Evolutionary conservation across 441 rosid genomes (phyloP).

Genomic region (Populus tomentosa): DNA sequence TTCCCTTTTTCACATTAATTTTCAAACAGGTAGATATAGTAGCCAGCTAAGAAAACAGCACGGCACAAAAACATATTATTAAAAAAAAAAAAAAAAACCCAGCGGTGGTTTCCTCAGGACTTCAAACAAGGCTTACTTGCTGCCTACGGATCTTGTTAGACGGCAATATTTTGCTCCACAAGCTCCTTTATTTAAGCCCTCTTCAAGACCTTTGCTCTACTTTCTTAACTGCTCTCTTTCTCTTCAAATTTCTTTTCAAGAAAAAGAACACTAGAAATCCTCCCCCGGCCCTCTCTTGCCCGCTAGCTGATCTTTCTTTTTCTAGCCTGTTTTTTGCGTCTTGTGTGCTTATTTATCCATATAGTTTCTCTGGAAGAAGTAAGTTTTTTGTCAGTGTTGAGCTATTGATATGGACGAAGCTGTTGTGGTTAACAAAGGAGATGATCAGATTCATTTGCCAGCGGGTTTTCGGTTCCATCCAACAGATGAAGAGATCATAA

Average conservation of each 20-base stretch:
- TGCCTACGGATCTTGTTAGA: conserved; percentile 53
- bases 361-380: neutral
- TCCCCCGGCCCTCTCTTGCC: conserved; percentile 5
- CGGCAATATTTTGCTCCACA: conserved; percentile 13
- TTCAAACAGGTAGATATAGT: conserved; percentile 37
- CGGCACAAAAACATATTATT: neutral
- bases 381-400: neutral
- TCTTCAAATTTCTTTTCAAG: neutral
- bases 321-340: conserved; percentile 3
- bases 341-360: neutral
- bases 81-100: neutral
- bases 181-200: conserved; percentile 56
- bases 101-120: conserved; percentile 36
- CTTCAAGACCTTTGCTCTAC: conserved; percentile 26
- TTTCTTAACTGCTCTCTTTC: conserved; percentile 53
- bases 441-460: conserved; percentile 61
- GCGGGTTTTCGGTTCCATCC: conserved; percentile 97
- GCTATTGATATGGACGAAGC: conserved; percentile 40
- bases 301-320: conserved; percentile 8
- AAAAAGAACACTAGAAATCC: neutral
- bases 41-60: conserved; percentile 16
- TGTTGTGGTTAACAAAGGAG: conserved; percentile 39
- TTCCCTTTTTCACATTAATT: conserved; percentile 18
- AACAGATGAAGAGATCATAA: conserved; percentile 88
- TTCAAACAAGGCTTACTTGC: conserved; percentile 51